Base-by-base conservation (phyloP, 495 filamentous ascomycete genomes). In the Cairneyella variabilis region DNA sequence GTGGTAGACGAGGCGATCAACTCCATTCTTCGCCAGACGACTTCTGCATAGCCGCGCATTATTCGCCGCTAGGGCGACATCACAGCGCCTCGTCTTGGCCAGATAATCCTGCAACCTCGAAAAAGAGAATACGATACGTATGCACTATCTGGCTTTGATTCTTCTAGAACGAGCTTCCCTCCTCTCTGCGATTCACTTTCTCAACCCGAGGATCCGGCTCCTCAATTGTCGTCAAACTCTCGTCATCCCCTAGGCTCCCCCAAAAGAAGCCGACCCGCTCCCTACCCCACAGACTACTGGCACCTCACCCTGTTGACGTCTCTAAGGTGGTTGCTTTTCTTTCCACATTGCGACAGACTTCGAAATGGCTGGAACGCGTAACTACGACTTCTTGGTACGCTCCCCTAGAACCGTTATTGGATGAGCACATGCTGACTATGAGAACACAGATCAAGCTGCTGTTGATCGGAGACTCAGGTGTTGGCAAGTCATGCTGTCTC, bases 401-500 rank as follows among this genome's bases (percentile, higher is more conserved):
- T 20, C 4, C 18, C 27, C 43, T 9, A 12, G 26, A 17, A n/a
- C 11, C 8, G 16, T 38, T 52, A 25, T 28, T 20, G 18, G 34
- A 38, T 36, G 7, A 7, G n/a, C 10, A 20, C 12, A n/a, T 26
- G 40, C 49, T 50, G 38, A 52, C 47, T n/a, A 16, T n/a, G 36
- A 25, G 16, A 41, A 14, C 48, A 57, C 67, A 97, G 93, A 99
- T 99, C 77, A 99, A 99, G 77, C 82, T 99, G 50, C 82, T 99
- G 66, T 82, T 98, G 67, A 98, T 98, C 66, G 93, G 93, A 64
- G 93, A 98, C 76, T 96, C 91, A 14, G 93, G 93, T 54, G 93
- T 97, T 9, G 93, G 93, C 60, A 98, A 98, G 73, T 97, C 93
- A 56, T 98, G 93, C 80, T 98, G 93, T 73, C 82, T 98, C 64